Percentiles rank a stretch among this genome's conserved stretches.
Conservation (phyloP, 2,329 filamentous ascomycete genomes). For the Fusarium penzigii region DNA sequence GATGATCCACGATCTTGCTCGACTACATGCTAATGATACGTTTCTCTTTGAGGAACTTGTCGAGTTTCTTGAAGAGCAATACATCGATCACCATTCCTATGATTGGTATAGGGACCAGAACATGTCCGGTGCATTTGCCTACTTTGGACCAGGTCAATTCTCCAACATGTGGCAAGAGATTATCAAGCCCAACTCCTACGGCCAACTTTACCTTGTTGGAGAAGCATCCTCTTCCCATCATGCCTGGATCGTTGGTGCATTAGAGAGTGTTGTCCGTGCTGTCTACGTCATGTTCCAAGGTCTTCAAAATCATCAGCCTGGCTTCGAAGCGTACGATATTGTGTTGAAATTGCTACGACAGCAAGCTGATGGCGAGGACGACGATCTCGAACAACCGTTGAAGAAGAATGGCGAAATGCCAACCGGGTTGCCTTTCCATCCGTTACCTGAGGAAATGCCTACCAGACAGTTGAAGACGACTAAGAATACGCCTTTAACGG, state of each 20-base stretch:
- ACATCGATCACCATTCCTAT: conserved; percentile 16
- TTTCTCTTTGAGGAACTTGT: conserved; percentile 2
- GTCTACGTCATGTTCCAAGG: conserved; percentile 15
- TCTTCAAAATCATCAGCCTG: neutral
- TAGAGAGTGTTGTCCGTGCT: conserved; percentile 22
- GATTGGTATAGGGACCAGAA: conserved; percentile 25
- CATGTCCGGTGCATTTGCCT: conserved; percentile 25
- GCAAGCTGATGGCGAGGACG: no score
- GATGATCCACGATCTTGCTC: conserved; percentile 16
- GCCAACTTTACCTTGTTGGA: conserved; percentile 20
- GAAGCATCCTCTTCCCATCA: conserved; percentile 23
- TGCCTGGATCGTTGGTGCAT: conserved; percentile 22
- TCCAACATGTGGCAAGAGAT: conserved; percentile 27
- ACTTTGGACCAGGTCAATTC: conserved; percentile 20
- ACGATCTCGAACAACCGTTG: no score
- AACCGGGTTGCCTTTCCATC: no score
- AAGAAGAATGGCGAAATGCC: no score
- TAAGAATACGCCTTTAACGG: no score
- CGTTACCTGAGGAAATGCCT: no score
- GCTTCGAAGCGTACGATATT: neutral
- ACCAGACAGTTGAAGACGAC: no score
- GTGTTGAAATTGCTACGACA: neutral
- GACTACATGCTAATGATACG: conserved; percentile 9
- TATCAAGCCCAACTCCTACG: conserved; percentile 23
- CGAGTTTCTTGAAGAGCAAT: conserved; percentile 1